Conservation (phyloP, 2,329 filamentous ascomycete genomes). For the Exophiala sp. region DNA sequence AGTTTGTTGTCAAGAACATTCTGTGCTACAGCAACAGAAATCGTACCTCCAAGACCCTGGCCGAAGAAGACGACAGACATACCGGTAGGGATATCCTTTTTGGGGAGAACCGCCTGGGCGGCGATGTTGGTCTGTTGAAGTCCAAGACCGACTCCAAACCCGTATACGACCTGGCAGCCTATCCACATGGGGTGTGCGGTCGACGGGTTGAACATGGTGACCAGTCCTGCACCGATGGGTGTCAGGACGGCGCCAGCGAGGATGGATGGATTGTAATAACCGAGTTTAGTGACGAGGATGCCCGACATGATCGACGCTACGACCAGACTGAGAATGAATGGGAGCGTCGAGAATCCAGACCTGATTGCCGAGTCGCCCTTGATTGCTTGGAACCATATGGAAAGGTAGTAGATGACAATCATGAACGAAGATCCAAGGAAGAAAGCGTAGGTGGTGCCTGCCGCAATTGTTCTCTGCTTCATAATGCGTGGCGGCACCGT, state of each 20-base stretch:
- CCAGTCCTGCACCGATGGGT: conserved; percentile 29
- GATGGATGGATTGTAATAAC: conserved; percentile 32
- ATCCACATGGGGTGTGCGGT: conserved; percentile 28
- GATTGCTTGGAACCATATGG: conserved; percentile 48
- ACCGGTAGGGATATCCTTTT: conserved; percentile 20
- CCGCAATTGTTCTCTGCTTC: conserved; percentile 48
- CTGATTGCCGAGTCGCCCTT: conserved; percentile 32
- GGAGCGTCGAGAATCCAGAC: conserved; percentile 27
- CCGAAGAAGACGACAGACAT: conserved; percentile 28
- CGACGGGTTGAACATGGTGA: conserved; percentile 26
- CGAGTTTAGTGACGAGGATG: conserved; percentile 24
- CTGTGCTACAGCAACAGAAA: conserved; percentile 29
- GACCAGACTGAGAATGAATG: conserved; percentile 16
- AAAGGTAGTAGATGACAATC: conserved; percentile 24
- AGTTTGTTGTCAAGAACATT: conserved; percentile 28
- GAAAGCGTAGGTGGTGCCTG: conserved; percentile 43
- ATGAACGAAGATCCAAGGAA: conserved; percentile 13
- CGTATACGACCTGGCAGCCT: conserved; percentile 30
- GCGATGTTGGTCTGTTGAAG: conserved; percentile 26
- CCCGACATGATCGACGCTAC: conserved; percentile 20
- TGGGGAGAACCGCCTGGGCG: conserved; percentile 24
- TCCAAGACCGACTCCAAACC: conserved; percentile 28
- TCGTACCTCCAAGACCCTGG: conserved; percentile 29
- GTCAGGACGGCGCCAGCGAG: conserved; percentile 25
- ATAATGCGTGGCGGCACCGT: conserved; percentile 56